Conservation (phyloP, 2,329 filamentous ascomycete genomes). For the Seiridium unicorne region DNA sequence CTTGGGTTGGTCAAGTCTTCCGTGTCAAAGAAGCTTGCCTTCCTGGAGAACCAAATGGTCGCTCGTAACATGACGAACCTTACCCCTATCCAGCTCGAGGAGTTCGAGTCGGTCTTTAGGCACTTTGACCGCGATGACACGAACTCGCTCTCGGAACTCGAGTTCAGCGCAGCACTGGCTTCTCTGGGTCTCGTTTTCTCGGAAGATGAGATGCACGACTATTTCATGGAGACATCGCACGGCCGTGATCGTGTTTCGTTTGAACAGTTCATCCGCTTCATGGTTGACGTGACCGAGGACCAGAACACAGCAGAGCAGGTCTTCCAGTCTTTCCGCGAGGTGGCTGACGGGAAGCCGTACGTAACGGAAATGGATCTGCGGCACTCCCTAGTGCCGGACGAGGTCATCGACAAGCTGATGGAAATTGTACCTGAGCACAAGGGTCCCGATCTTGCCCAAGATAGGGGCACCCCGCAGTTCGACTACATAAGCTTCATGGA, state of each 20-base stretch:
- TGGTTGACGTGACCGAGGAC: slow-evolving; percentile 98
- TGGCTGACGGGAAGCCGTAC: slow-evolving; percentile 97
- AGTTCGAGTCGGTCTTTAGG: slow-evolving; percentile 97
- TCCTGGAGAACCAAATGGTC: slow-evolving; percentile 98
- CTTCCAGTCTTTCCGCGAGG: slow-evolving; percentile 95
- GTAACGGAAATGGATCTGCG: slow-evolving; percentile 96
- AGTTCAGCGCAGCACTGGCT: slow-evolving; percentile 95
- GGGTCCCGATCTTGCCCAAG: slow-evolving; percentile 82
- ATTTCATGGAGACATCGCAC: slow-evolving; percentile 83
- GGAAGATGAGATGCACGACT: slow-evolving; percentile 96
- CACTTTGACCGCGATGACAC: slow-evolving; percentile 94
- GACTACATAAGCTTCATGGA: slow-evolving; percentile 99
- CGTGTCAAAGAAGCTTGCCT: slow-evolving; percentile 93
- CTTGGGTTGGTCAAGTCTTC: slow-evolving; percentile 86
- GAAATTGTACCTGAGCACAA: slow-evolving; percentile 81
- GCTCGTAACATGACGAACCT: slow-evolving; percentile 98
- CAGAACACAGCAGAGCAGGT: slow-evolving; percentile 99
- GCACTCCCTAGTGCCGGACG: slow-evolving; percentile 92
- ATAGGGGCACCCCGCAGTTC: slow-evolving; percentile 81
- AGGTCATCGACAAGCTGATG: slow-evolving; percentile 90
- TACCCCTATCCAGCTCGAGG: slow-evolving; percentile 95
- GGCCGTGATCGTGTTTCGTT: slow-evolving; percentile 83
- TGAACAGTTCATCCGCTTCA: slow-evolving; percentile 98
- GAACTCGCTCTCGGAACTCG: slow-evolving; percentile 87
- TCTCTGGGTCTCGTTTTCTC: slow-evolving; percentile 94